Base-by-base conservation (phyloP, 495 filamentous ascomycete genomes). In the Friedmanniomyces simplex region DNA sequence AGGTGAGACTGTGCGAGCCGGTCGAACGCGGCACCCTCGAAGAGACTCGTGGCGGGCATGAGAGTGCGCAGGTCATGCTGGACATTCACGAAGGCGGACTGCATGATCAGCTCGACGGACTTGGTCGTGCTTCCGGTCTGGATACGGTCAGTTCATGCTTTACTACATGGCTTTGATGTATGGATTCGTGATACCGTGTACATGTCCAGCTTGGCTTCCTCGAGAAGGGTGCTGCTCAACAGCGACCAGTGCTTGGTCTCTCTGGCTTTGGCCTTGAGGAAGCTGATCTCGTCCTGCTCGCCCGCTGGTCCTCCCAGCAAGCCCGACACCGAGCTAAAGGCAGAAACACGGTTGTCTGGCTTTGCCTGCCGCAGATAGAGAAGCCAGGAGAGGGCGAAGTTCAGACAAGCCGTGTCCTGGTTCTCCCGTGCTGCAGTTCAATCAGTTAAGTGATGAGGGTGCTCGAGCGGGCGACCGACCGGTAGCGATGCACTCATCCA, bases 311-410 rank as follows among this genome's bases (percentile, higher is more conserved):
- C 82, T 41, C 85, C 82, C 39, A 85, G 82, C 0, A 86, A 74
- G 43, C 84, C 80, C 28, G 77, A 79, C 63, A 91, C 42, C 5
- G 14, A 56, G 0, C 30, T 8, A 24, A 57, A 59, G 8, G 43
- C 24, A 8, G 49, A 8, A 14, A 16, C 34, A 6, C 22, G 14
- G 46, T 39, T 82, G 45, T 91, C 77, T 47, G 91, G 89, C 67
- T 94, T 89, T 0, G 87, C 81, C 65, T 89, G 86, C 28, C 85
- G 84, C 63, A 98, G 91, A 67, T 96, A 91, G 68, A 94, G 93
- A n/a, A 97, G 76, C 94, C 93, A 98, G 68, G 88, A 95, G 61
- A 97, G 79, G 45, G 88, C 88, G 71, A 95, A 96, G 69, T 96
- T 97, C 37, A 98, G 75, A 67, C 94, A 97, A 8, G 79, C 82